Evolutionary conservation across 2,329 filamentous ascomycete genomes (phyloP), one percentile per base, ranked within the genome.

Genomic region (Colletotrichum melonis): DNA sequence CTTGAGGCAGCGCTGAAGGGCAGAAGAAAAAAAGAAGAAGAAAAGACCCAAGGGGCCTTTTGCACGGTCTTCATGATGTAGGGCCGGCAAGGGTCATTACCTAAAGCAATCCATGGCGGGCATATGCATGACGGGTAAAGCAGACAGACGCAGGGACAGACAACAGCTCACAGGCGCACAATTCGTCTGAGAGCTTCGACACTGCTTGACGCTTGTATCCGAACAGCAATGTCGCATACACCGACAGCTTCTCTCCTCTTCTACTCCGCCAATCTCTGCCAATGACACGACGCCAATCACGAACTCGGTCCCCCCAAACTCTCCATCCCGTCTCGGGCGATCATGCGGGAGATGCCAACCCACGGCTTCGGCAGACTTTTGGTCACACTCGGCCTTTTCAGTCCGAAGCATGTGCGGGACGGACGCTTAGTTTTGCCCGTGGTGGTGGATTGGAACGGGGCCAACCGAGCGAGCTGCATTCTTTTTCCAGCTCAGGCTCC

Each of bases 341-440:
- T 55, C 46, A 9, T 42, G 63, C 56, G 46, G 52, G 28, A 63
- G 22, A n/a, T 55, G 58, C 24, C 19, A 55, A 32, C 35, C 42
- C 52, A 38, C 59, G 30, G 65, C 69, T 54, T 64, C 55, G 46
- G 70, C 70, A 69, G 52, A 59, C 35, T 64, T 72, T 69, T 19
- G 28, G 19, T 5, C 32, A 69, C 66, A 30, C 22, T 14, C 38
- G 26, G 26, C 24, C 32, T 30, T 49, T 52, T 62, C 55, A 42
- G 55, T 59, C 14, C 42, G 11, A 54, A 35, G 52, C 38, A 60
- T 26, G 63, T 14, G 55, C 63, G 42, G 42, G 42, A 49, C 42
- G 42, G 42, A 30, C 42, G 49, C 52, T 8, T 24, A 42, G 12
- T 42, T 5, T 49, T 52, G 59, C 19, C 26, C 55, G 24, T 24